Conservation (phyloP, 371 early-diverging fungal species). For the Mortierella sp. region DNA sequence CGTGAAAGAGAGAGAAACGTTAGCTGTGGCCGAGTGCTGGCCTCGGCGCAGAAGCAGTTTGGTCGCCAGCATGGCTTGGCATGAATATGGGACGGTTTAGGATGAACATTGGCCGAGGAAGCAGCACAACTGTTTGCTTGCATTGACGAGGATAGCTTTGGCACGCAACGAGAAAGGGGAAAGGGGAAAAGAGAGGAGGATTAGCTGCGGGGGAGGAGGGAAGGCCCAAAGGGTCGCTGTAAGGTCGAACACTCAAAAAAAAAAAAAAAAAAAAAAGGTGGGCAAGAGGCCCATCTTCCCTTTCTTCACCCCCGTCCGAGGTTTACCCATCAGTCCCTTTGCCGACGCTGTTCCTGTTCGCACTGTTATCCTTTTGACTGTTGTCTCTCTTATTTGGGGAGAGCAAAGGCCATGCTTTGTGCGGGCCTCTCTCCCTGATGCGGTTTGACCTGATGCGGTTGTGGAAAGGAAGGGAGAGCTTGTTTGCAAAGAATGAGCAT, state of each 20-base stretch:
- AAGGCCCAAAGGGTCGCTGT: not conserved
- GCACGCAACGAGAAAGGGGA: no score
- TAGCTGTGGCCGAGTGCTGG: no score
- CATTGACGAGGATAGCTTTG: no score
- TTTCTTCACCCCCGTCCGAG: not conserved
- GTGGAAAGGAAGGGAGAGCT: no score
- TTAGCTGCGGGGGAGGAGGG: not conserved
- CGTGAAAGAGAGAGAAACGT: no score
- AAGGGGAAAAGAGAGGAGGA: no score
- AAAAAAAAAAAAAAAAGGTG: not conserved
- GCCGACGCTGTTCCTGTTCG: not conserved
- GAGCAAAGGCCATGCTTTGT: not conserved
- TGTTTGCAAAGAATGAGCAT: not conserved
- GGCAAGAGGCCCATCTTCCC: not conserved
- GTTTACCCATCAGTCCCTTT: constrained; percentile 1
- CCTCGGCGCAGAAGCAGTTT: not conserved
- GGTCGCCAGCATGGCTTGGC: not conserved
- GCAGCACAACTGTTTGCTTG: no score
- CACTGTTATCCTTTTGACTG: not conserved
- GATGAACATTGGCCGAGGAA: constrained; percentile 4
- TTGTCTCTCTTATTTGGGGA: not conserved
- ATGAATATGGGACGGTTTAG: not conserved
- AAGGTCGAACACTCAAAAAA: not conserved
- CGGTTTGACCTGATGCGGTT: not conserved
- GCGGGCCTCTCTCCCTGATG: constrained; percentile 2